Conservation (phyloP, 768 basidiomycete genomes). For the Hypholoma sublateritium region DNA sequence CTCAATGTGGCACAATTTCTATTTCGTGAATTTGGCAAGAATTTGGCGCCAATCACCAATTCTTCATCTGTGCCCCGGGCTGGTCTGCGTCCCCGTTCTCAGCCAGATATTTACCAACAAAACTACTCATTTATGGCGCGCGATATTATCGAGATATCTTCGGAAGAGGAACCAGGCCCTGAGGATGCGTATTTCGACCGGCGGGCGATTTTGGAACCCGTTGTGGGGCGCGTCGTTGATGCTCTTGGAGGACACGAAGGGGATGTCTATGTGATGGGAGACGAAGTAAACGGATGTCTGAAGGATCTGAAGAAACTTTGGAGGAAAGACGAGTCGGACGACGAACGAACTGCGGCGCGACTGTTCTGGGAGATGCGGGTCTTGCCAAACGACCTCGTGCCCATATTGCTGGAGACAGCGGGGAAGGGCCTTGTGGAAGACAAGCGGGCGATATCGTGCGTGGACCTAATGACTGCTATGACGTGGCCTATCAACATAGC, state of each 20-base stretch:
- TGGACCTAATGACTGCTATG: conserved; percentile 93
- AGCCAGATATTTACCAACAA: background rate
- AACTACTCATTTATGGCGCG: background rate
- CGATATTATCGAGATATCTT: conserved; percentile 38
- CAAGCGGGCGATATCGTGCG: conserved; percentile 78
- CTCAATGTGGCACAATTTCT: background rate
- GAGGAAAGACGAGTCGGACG: conserved; percentile 96
- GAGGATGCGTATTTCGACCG: conserved; percentile 33
- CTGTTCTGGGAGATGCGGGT: conserved; percentile 90
- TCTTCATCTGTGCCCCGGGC: background rate
- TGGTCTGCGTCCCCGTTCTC: no score
- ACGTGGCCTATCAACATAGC: conserved; percentile 99
- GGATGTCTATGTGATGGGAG: conserved; percentile 71
- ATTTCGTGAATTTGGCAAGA: background rate
- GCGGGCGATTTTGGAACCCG: conserved; percentile 60
- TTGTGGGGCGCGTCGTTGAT: conserved; percentile 73
- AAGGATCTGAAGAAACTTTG: conserved; percentile 95
- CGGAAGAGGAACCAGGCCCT: conserved; percentile 29
- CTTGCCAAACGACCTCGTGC: conserved; percentile 83
- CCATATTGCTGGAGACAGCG: conserved; percentile 80
- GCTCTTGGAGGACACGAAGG: conserved; percentile 78
- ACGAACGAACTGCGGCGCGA: conserved; percentile 92
- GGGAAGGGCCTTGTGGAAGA: conserved; percentile 79
- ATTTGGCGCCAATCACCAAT: background rate
- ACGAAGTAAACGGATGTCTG: conserved; percentile 80